phyloP scores from a whole-genome alignment of 2,329 filamentous ascomycete genomes.

The Penicillium sp. region DNA sequence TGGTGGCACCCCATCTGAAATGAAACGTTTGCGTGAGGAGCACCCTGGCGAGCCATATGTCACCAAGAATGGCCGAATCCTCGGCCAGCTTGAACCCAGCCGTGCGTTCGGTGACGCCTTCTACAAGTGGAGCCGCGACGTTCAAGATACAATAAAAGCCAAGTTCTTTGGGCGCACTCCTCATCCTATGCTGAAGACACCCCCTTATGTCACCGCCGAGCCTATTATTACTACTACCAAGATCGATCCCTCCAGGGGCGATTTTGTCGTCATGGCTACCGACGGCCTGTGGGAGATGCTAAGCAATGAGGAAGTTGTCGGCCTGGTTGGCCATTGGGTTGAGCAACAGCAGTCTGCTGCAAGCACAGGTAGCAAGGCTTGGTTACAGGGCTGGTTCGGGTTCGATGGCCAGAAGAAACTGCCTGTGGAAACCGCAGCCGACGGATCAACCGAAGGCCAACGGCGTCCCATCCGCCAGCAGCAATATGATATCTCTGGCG shows the following conservation, averaged over 20 bases:
- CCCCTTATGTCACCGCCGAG: constrained; percentile 95
- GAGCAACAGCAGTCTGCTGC: constrained; percentile 61
- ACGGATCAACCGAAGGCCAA: constrained; percentile 62
- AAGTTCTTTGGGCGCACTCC: constrained; percentile 85
- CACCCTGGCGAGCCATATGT: constrained; percentile 90
- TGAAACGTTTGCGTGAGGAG: constrained; percentile 73
- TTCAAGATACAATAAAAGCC: constrained; percentile 74
- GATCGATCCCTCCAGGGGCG: constrained; percentile 81
- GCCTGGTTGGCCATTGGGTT: constrained; percentile 94
- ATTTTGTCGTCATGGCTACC: constrained; percentile 94
- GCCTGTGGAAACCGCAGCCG: constrained; percentile 68
- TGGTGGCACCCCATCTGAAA: constrained; percentile 81
- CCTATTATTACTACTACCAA: constrained; percentile 91
- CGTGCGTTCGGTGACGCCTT: constrained; percentile 93
- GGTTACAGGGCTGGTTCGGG: constrained; percentile 69
- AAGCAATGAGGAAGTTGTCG: constrained; percentile 96
- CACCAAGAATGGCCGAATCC: constrained; percentile 80
- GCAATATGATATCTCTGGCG: constrained; percentile 77
- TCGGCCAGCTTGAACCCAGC: constrained; percentile 87
- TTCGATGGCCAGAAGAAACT: constrained; percentile 54
- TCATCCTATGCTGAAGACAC: constrained; percentile 75
- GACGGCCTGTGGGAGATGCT: constrained; percentile 99
- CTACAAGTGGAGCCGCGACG: constrained; percentile 92
- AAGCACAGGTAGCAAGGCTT: constrained; percentile 51
- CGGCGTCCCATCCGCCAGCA: constrained; percentile 76